These are phyloP conservation scores for Rubroboletus satanas DNA, from an alignment of 768 basidiomycete genomes.

Conservation along the genomic window DNA sequence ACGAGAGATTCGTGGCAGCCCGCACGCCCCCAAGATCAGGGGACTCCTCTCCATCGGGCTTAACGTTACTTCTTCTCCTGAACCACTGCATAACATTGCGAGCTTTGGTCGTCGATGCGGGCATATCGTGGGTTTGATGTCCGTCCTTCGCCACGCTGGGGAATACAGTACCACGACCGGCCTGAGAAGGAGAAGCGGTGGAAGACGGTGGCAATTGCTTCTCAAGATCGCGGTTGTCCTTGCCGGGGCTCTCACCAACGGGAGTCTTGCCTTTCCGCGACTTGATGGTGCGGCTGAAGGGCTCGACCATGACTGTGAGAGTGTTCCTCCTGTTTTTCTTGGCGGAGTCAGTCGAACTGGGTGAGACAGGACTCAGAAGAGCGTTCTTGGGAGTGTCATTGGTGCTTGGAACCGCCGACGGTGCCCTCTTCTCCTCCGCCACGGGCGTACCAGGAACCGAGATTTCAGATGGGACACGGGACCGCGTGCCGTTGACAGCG, in stretches of 20 bases:
- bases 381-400: conserved; percentile 26
- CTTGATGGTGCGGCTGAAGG: conserved; percentile 51
- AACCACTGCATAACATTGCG: conserved; percentile 99
- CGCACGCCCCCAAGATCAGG: conserved; percentile 11
- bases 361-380: conserved; percentile 36
- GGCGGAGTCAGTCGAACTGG: conserved; percentile 27
- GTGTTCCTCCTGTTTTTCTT: conserved; percentile 78
- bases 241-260: conserved; percentile 36
- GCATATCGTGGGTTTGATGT: conserved; percentile 38
- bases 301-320: conserved; percentile 83
- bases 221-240: conserved; percentile 39
- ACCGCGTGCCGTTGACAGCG: conserved; percentile 31
- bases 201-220: conserved; percentile 33
- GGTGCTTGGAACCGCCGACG: conserved; percentile 1
- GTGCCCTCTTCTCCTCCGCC: conserved; percentile 17
- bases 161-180: conserved; percentile 24
- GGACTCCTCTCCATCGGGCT: conserved; percentile 27
- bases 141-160: conserved; percentile 27
- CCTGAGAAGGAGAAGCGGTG: conserved; percentile 28
- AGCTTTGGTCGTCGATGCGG: conserved; percentile 81
- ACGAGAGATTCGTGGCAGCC: conserved; percentile 23
- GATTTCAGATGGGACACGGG: conserved; percentile 44
- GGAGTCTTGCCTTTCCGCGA: conserved; percentile 35
- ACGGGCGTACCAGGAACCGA: conserved; percentile 24
- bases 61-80: conserved; percentile 60